Base-by-base conservation (phyloP, 805 yeast species). In the Wickerhamomyces pijperi region DNA sequence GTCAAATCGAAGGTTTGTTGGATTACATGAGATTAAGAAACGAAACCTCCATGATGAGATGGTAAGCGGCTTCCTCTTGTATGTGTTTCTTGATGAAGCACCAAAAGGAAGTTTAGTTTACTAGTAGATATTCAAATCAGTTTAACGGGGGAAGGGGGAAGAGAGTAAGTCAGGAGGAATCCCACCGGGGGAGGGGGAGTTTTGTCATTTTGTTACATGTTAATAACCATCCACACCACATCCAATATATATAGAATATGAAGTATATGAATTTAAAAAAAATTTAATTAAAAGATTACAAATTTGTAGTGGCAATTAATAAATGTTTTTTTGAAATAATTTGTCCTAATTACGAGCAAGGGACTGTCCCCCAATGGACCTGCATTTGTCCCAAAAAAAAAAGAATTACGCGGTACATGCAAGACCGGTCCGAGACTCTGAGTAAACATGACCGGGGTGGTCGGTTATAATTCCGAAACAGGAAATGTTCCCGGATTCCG, bases 1-100 rank as follows among this genome's bases (percentile, higher is more conserved):
- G 94, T 64, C 83, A 79, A 68, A 82, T 81, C 66, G 94, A 83
- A 72, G 85, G 70, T 49, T 68, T 83, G 64, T 68, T 82, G 59
- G 94, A 83, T 63, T 83, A 83, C 76, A 70, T 68, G 75, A 79
- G 90, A 77, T 67, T 77, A 62, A 81, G 94, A 79, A 80, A 78
- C 65, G 88, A 81, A 56, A 83, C 84, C 87, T 75, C 92, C 55
- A 74, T 81, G 84, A 70, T 82, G 78, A 82, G 94, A 81, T 76
- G 81, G 81, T 76, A 60, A 49, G 37, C 44, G 25, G n/a, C n/a
- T 13, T 12, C 5, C 13, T 6, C 23, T n/a, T n/a, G n/a, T n/a
- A n/a, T n/a, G n/a, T n/a, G n/a, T 21, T 21, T 21, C 25, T 21
- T 21, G 25, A n/a, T 31, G 20, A 21, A 15, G 20, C 23, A 20